Base-by-base conservation (phyloP, 1,284 basidiomycete genomes). In the Apiotrichum montevideense region DNA sequence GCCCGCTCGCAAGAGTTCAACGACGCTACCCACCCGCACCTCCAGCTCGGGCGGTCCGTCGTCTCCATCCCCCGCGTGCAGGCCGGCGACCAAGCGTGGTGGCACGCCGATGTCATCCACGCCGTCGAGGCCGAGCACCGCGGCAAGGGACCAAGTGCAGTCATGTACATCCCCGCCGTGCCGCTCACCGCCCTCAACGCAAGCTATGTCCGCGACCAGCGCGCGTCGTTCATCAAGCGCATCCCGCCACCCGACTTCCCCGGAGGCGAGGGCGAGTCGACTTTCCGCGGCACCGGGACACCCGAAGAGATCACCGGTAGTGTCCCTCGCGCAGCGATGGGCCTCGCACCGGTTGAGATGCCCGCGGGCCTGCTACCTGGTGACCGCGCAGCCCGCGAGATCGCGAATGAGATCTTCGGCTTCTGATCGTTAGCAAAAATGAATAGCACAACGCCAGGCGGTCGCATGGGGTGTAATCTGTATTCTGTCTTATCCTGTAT, bases 41-140 rank as follows among this genome's bases (percentile, higher is more conserved):
- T 90, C 41, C 69, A 78, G 56, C 77, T 90, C 6, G 79, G 78
- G 10, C 69, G 80, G 59, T 86, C 84, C 1, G 90, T 92, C 87
- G 82, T 84, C 21, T 85, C 87, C 3, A 79, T 87, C 8, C 87
- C 87, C 0, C 80, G 79, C 57, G 87, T 90, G 8, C 78, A 79
- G 41, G 87, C 88, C 0, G 88, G 88, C 0, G 87, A 90, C 69
- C 84, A 87, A 66, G 85, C 87, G 0, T 87, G 85, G 65, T 90
- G 89, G 89, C 90, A 91, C 70, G 87, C 85, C 65, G 85, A 89
- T 68, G 77, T 80, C 33, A 81, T 89, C 8, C 88, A 90, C 69
- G 81, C 85, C 0, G 87, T 90, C 35, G 88, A 90, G 68, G 59
- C 68, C 4, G 70, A 78, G 32, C 87, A 90, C 68, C 67, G 64